phyloP scores from a whole-genome alignment of 306 rosid genomes.

The Castanopsis chinensis region DNA sequence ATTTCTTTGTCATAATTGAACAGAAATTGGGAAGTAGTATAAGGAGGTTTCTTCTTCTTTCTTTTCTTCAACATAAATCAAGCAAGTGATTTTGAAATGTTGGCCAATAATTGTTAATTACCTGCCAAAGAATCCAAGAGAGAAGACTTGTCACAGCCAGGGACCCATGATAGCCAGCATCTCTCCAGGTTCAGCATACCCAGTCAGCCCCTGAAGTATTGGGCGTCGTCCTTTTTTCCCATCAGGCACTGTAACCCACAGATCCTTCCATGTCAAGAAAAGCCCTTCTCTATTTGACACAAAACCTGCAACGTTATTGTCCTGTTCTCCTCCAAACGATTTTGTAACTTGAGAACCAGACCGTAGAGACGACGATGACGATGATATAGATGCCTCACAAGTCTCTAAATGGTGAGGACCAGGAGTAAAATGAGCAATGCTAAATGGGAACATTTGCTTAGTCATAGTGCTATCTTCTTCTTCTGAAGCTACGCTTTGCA shows the following conservation, averaged over 20 bases:
- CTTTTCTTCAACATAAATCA: too few species aligned
- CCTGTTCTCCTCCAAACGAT: too few species aligned
- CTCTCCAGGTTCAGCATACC: slow-evolving; percentile 62
- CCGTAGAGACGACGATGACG: background rate
- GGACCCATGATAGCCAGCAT: slow-evolving; percentile 81
- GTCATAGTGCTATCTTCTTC: background rate
- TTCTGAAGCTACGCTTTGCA: background rate
- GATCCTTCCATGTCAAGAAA: slow-evolving; percentile 33
- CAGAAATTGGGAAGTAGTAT: too few species aligned
- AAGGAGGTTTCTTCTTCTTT: too few species aligned
- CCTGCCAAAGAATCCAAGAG: slow-evolving; percentile 77
- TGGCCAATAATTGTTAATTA: background rate
- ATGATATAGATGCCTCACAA: background rate
- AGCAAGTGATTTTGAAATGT: too few species aligned
- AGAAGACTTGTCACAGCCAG: slow-evolving; percentile 67
- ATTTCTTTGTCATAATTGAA: too few species aligned
- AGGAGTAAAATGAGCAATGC: background rate
- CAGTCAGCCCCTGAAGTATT: slow-evolving; percentile 34
- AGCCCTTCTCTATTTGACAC: background rate
- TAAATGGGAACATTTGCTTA: slow-evolving; percentile 19
- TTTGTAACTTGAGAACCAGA: background rate
- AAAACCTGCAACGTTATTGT: background rate
- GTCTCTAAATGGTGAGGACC: background rate
- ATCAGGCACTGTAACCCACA: slow-evolving; percentile 28
- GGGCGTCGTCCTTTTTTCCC: slow-evolving; percentile 9